phyloP scores from a whole-genome alignment of 2,329 filamentous ascomycete genomes.

The Xylariaceae sp. region DNA sequence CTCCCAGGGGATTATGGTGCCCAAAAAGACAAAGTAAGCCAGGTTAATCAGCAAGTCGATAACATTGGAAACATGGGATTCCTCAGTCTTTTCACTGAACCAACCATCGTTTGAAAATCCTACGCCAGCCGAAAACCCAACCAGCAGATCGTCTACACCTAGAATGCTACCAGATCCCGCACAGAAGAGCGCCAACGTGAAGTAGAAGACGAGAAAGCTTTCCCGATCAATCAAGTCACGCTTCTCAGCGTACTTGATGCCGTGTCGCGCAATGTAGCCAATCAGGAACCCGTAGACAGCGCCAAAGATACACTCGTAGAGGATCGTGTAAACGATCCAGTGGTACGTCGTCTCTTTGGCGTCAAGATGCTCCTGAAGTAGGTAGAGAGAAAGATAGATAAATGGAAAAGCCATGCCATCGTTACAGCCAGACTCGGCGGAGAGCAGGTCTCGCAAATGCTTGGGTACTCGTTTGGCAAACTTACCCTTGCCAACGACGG shows the following conservation, averaged over 20 bases:
- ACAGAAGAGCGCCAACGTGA: slow-evolving; percentile 92
- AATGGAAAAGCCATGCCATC: slow-evolving; percentile 99
- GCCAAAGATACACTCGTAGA: slow-evolving; percentile 96
- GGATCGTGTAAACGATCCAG: slow-evolving; percentile 85
- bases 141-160: slow-evolving; percentile 89
- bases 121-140: slow-evolving; percentile 95
- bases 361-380: slow-evolving; percentile 77
- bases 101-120: slow-evolving; percentile 99
- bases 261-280: slow-evolving; percentile 87
- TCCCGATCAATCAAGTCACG: slow-evolving; percentile 89
- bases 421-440: slow-evolving; percentile 97
- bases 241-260: slow-evolving; percentile 85
- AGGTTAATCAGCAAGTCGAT: slow-evolving; percentile 97
- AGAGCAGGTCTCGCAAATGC: slow-evolving; percentile 92
- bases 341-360: slow-evolving; percentile 73
- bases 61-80: slow-evolving; percentile 98
- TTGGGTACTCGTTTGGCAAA: slow-evolving; percentile 97
- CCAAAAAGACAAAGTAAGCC: slow-evolving; percentile 97
- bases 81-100: slow-evolving; percentile 98
- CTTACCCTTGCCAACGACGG: slow-evolving; percentile 97
- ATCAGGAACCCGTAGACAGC: slow-evolving; percentile 84
- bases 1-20: slow-evolving; percentile 95
- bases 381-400: slow-evolving; percentile 87
- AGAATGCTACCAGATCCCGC: slow-evolving; percentile 90
- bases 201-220: slow-evolving; percentile 98